Evolutionary conservation across 2,329 filamentous ascomycete species (phyloP).

Genomic region (Hypoxylon sp.): DNA sequence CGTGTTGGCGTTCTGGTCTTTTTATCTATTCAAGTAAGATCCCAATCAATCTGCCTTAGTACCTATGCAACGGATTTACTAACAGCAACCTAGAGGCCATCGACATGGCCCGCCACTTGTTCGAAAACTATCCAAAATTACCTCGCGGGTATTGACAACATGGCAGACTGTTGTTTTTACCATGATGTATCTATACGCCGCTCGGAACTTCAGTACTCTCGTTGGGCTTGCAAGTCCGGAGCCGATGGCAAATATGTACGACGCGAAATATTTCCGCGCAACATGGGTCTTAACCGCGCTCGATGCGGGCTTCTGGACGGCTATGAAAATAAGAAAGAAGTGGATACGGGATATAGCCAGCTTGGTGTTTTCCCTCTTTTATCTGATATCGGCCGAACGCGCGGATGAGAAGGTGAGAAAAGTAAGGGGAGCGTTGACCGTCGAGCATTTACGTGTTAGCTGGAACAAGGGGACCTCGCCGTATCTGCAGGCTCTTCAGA

Average conservation of each 20-base stretch:
- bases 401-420: slow-evolving; percentile 97
- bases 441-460: slow-evolving; percentile 90
- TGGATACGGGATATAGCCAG: slow-evolving; percentile 87
- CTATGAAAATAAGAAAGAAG: slow-evolving; percentile 86
- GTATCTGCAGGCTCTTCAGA: slow-evolving; percentile 80
- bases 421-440: slow-evolving; percentile 85
- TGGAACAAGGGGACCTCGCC: slow-evolving; percentile 97
- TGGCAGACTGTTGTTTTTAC: slow-evolving; percentile 93
- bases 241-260: slow-evolving; percentile 94
- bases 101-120: slow-evolving; percentile 88
- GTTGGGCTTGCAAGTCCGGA: slow-evolving; percentile 93
- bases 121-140: slow-evolving; percentile 76
- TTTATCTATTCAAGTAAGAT: slow-evolving; percentile 80
- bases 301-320: slow-evolving; percentile 98
- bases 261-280: slow-evolving; percentile 90
- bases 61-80: slow-evolving; percentile 34
- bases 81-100: slow-evolving; percentile 72
- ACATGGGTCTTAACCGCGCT: slow-evolving; percentile 97
- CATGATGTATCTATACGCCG: slow-evolving; percentile 90
- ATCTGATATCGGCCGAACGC: slow-evolving; percentile 90
- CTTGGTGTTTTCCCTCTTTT: slow-evolving; percentile 88
- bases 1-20: slow-evolving; percentile 91
- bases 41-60: background rate
- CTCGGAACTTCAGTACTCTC: slow-evolving; percentile 93
- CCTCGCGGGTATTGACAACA: slow-evolving; percentile 79